Evolutionary conservation across 164 flowering plant genomes (phyloP), one percentile per base, ranked within the genome.

Genomic region (Nymphaea colorata): DNA sequence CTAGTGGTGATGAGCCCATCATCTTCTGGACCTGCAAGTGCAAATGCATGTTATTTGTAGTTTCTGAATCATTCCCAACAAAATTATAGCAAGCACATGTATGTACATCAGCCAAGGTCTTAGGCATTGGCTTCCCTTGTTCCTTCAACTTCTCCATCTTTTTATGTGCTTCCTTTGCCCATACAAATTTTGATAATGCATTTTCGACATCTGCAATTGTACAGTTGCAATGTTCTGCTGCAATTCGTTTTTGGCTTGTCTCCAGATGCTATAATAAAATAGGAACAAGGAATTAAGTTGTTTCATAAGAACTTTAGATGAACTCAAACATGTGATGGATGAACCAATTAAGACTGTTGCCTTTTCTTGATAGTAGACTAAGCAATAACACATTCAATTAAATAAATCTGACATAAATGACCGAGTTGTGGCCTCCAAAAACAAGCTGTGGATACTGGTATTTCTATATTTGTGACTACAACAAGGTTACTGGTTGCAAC

Each of bases 51-150:
- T 12, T 12, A 47, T 47, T 12, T 47, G 12, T 47, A 5, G 55
- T 47, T 12, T 47, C 12, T 47, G 12, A 4, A 6, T 47, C 6
- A 12, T 4, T 47, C 12, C 7, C 7, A 47, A 47, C 7, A 47
- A 47, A 47, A 47, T 6, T 7, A 47, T 47, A 47, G 53, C 53
- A 45, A 25, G 53, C 11, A 5, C 11, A 45, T 45, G 53, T 47
- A 12, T 55, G 4, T 82, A 93, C 97, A 93, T 91, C 97, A 43
- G 83, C 81, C 77, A 89, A 66, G 76, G 72, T 85, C 80, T 73
- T 90, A 2, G 97, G 99, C 79, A 88, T 57, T 44, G 99, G 96
- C 75, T 91, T 94, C 68, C 97, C 97, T 82, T 91, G 95, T 69
- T 82, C 87, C 79, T 90, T 84, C 64, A 91, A 78, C 82, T 86